Evolutionary conservation across 2,329 filamentous ascomycete species (phyloP).

Genomic region (Ophiostoma piceae): DNA sequence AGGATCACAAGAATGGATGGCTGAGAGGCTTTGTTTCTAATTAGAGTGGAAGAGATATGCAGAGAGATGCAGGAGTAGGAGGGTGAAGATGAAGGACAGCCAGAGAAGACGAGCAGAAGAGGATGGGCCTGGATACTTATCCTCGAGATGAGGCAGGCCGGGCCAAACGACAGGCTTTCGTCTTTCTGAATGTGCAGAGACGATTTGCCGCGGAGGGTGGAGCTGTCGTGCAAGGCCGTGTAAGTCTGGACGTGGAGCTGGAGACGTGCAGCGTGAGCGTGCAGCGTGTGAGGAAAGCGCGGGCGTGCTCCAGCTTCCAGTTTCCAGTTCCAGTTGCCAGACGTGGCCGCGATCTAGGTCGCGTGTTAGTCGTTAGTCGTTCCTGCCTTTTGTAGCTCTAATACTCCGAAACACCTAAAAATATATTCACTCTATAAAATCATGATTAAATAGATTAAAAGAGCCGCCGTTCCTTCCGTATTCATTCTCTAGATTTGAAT

Average conservation of each 20-base stretch:
- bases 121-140: slow-evolving; percentile 25
- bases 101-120: slow-evolving; percentile 14
- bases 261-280: neutral
- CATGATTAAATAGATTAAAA: neutral
- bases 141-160: slow-evolving; percentile 23
- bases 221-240: neutral
- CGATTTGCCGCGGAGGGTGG: slow-evolving; percentile 12
- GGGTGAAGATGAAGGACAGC: slow-evolving; percentile 17
- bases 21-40: neutral
- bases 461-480: neutral
- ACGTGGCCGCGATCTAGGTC: slow-evolving; percentile 17
- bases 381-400: neutral
- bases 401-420: slow-evolving; percentile 5
- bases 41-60: neutral
- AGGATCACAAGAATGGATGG: neutral
- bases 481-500: neutral
- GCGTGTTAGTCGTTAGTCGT: neutral
- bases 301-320: neutral
- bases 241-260: neutral
- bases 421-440: neutral
- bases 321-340: too few species aligned
- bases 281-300: neutral
- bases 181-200: neutral
- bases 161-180: slow-evolving; percentile 25
- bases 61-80: neutral